Base-by-base conservation (phyloP, 441 rosid species). In the Erysimum pusillum region DNA sequence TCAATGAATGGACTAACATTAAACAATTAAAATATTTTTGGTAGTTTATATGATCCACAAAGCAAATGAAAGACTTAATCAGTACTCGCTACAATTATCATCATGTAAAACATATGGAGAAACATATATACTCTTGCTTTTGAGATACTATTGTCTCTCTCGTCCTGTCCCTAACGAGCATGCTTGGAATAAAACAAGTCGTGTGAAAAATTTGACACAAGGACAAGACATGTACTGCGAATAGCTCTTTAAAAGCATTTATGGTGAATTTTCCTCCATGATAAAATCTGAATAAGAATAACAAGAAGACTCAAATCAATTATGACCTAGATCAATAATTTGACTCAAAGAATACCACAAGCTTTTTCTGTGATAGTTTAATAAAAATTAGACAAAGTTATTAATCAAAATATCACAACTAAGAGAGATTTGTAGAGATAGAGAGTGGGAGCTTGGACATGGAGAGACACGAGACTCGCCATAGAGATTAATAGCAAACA, bases 81-180 rank as follows among this genome's bases (percentile, higher is more conserved):
- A 13, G 97, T 96, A 10, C 93, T 90, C 9, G 94, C 98, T 7
- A 93, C 89, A 35, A 85, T 90, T 73, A 28, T 28, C 31, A 25
- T 25, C 28, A 25, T 25, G 28, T 2, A 25, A n/a, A n/a, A n/a
- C n/a, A n/a, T n/a, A n/a, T n/a, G n/a, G n/a, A n/a, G n/a, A n/a
- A 25, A 25, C 28, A 25, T 25, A 92, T 34, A 34, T 87, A 57
- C 92, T 91, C 53, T 80, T 95, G 62, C 85, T 93, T 58, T 81
- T 95, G 36, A 95, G 93, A 83, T 95, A 28, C 3, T 2, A 91
- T 9, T 94, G 90, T 7, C 85, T 91, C 62, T 93, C 98, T 46
- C 90, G 87, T 75, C 87, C 91, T 32, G 87, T 95, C 74, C 98
- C 97, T 11, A 97, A 91, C 87, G 97, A 95, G 82, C 98, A 97